Conservation (phyloP, 225 moss, liverwort and hornwort species). For the Bryum argenteum region DNA sequence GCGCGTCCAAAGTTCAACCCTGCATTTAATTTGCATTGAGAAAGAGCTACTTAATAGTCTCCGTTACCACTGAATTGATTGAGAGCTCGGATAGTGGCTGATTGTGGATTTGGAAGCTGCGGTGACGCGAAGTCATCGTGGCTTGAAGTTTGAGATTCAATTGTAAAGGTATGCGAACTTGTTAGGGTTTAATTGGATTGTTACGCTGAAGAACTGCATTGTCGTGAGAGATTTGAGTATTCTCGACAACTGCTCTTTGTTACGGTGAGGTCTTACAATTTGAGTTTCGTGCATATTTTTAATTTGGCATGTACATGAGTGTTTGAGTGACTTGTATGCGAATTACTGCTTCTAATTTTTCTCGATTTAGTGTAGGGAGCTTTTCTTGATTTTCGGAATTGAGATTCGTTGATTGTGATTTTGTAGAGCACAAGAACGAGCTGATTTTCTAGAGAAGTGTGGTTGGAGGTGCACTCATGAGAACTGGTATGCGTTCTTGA, state of each 20-base stretch:
- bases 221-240: not conserved
- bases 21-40: not conserved
- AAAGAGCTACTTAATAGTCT: not conserved
- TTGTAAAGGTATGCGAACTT: not conserved
- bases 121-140: conserved; percentile 14
- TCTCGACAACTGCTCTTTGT: not conserved
- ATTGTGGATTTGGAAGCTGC: not conserved
- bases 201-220: not conserved
- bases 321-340: not conserved
- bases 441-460: not conserved
- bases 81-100: conserved; percentile 17
- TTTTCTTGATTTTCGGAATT: conserved; percentile 3
- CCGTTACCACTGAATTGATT: not conserved
- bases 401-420: conserved; percentile 22
- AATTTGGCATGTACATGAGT: conserved; percentile 2
- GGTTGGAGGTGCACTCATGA: conserved; percentile 33
- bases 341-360: not conserved
- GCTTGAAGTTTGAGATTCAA: not conserved
- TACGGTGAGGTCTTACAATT: not conserved
- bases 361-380: not conserved
- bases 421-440: conserved; percentile 23
- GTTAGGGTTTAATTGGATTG: conserved; percentile 30
- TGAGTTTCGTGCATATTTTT: conserved; percentile 2
- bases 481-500: conserved; percentile 31
- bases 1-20: not conserved